Conservation (phyloP, 2,329 filamentous ascomycete genomes). For the Microdochium nivale region DNA sequence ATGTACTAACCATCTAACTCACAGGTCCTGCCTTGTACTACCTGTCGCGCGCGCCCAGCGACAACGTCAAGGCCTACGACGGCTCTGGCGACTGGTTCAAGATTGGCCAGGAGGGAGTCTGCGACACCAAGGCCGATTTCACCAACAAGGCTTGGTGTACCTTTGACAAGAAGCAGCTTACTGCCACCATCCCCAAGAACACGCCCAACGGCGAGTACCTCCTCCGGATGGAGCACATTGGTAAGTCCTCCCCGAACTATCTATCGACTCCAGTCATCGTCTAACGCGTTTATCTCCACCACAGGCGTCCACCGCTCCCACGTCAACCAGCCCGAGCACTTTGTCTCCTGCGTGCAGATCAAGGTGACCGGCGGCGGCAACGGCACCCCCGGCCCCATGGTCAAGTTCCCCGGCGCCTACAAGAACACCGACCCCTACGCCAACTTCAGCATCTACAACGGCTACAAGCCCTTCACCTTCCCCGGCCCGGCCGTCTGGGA, state of each 20-base stretch:
- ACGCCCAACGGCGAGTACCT: constrained; percentile 25
- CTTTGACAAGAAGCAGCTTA: constrained; percentile 13
- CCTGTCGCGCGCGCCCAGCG: not conserved
- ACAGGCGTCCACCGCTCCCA: not conserved
- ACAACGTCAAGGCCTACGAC: constrained; percentile 14
- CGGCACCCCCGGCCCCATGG: constrained; percentile 11
- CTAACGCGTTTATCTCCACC: not conserved
- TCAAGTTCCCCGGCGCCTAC: constrained; percentile 47
- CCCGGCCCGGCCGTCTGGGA: not conserved
- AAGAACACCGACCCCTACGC: constrained; percentile 29
- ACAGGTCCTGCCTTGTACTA: constrained; percentile 4
- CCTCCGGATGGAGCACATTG: constrained; percentile 23
- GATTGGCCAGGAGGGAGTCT: constrained; percentile 6
- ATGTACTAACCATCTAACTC: no score
- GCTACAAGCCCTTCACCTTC: not conserved
- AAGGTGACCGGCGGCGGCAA: constrained; percentile 34
- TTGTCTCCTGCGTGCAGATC: constrained; percentile 39
- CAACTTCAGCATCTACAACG: constrained; percentile 1
- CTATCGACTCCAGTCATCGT: not conserved
- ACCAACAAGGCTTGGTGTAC: constrained; percentile 2
- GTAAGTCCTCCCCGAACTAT: not conserved
- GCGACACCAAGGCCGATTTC: not conserved
- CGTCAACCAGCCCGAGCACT: not conserved
- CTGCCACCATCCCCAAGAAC: constrained; percentile 22
- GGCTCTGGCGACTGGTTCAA: constrained; percentile 18